Base-by-base conservation (phyloP, 2,329 filamentous ascomycete genomes). In the Pyrenophora seminiperda region DNA sequence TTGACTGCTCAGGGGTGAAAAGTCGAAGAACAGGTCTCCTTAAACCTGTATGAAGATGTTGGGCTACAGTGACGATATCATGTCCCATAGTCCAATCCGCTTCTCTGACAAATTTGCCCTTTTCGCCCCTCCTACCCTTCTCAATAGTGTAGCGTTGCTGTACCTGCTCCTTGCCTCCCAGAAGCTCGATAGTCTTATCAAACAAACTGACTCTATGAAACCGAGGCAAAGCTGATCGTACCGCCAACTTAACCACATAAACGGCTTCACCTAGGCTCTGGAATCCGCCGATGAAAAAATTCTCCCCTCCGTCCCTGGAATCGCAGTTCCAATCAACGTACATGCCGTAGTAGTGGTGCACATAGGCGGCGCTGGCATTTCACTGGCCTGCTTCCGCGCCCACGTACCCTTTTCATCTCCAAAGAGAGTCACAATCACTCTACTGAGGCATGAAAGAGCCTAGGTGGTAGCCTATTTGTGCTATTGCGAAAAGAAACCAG, bases 261-360 rank as follows among this genome's bases (percentile, higher is more conserved):
- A 18, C 31, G 2, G 54, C 54, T 29, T 48, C 43, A 2, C 39
- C 47, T 0, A 51, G 6, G n/a, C 20, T 41, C 20, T 19, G 17
- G 17, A 31, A 48, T 1, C 43, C 51, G n/a, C 50, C 43, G 2
- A 50, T n/a, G 31, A 48, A 33, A n/a, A 41, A 34, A 3, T 38
- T 14, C 27, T 44, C 31, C n/a, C 11, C 31, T 3, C 37, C 5
- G 1, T 33, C n/a, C 3, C 24, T 10, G 2, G 19, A 4, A 3
- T 46, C 11, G 18, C 17, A 34, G 29, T 54, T 15, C 7, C 40
- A 15, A 3, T 45, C 29, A 7, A 51, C n/a, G 30, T 41, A 46
- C 15, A 56, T 15, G 1, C 34, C 42, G 5, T 54, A 54, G 15
- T 45, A n/a, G n/a, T n/a, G n/a, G n/a, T n/a, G n/a, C n/a, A 47